phyloP scores from a whole-genome alignment of 352 stramenopile species.

The Globisporangium sylvaticum region DNA sequence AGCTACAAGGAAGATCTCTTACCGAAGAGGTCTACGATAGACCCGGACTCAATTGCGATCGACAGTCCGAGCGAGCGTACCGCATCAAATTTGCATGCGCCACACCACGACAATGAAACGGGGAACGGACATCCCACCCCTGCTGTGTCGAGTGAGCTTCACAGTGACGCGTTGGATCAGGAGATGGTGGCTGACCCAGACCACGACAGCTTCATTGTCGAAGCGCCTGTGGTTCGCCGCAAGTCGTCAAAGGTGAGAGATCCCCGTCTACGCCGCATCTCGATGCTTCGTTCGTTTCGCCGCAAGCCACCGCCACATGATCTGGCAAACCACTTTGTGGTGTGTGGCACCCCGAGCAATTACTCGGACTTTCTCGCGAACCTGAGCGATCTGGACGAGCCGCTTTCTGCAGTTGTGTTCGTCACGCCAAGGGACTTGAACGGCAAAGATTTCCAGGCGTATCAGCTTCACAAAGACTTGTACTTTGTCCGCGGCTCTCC shows the following conservation, averaged over 20 bases:
- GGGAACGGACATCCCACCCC: neutral
- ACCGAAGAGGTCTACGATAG: neutral
- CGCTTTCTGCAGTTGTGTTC: slow-evolving; percentile 39
- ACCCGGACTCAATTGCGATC: neutral
- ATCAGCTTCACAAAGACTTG: slow-evolving; percentile 40
- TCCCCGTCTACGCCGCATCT: slow-evolving; percentile 24
- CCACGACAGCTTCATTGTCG: neutral
- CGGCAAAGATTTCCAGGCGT: slow-evolving; percentile 43
- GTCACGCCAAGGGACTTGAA: slow-evolving; percentile 45
- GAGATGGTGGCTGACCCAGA: neutral
- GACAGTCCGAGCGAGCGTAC: neutral
- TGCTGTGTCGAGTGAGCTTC: neutral
- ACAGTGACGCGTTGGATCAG: neutral
- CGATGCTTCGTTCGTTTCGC: slow-evolving; percentile 34
- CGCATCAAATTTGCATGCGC: neutral
- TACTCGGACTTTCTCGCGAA: slow-evolving; percentile 53
- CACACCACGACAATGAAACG: neutral
- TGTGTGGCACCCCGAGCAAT: slow-evolving; percentile 63
- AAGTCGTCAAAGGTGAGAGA: neutral
- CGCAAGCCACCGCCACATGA: slow-evolving; percentile 25
- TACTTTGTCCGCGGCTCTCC: slow-evolving; percentile 73
- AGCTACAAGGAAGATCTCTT: neutral
- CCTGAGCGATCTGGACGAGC: slow-evolving; percentile 44
- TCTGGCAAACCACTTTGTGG: slow-evolving; percentile 48
- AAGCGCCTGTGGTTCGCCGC: slow-evolving; percentile 5